Evolutionary conservation across 2,329 filamentous ascomycete genomes (phyloP).

Genomic region (Parastagonospora nodorum): DNA sequence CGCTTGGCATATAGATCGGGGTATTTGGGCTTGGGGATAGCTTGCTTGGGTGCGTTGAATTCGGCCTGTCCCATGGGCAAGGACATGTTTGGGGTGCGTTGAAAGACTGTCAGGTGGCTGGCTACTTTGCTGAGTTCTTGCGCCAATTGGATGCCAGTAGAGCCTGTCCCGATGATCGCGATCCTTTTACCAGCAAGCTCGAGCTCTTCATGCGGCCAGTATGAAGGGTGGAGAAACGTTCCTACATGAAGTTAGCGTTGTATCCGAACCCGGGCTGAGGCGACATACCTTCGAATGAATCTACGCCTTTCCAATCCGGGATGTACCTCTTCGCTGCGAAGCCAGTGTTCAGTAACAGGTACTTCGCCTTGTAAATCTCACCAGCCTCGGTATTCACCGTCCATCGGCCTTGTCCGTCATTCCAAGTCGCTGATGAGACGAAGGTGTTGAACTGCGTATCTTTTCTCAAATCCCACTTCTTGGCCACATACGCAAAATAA

Average conservation of each 20-base stretch:
- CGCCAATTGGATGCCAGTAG: constrained; percentile 65
- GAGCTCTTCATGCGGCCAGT: constrained; percentile 61
- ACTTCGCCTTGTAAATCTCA: constrained; percentile 46
- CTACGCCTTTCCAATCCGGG: constrained; percentile 47
- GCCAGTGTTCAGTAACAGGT: constrained; percentile 55
- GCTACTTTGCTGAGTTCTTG: constrained; percentile 62
- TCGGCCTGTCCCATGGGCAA: constrained; percentile 29
- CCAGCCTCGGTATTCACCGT: constrained; percentile 51
- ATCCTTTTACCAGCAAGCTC: constrained; percentile 61
- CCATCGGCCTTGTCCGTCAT: constrained; percentile 49
- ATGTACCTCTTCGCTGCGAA: constrained; percentile 53
- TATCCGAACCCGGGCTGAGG: background rate
- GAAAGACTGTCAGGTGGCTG: constrained; percentile 61
- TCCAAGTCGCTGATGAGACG: constrained; percentile 50
- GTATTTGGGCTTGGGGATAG: constrained; percentile 39
- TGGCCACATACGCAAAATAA: constrained; percentile 26
- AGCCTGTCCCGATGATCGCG: constrained; percentile 65
- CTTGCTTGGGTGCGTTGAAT: constrained; percentile 49
- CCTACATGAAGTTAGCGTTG: background rate
- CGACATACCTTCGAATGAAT: constrained; percentile 26
- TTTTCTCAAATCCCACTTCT: constrained; percentile 25
- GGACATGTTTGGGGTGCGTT: constrained; percentile 59
- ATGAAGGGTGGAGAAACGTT: constrained; percentile 59
- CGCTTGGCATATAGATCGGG: constrained; percentile 13
- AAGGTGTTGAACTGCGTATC: constrained; percentile 48